Conservation (phyloP, 179 eudicot genomes). For the Spinacia oleracea region DNA sequence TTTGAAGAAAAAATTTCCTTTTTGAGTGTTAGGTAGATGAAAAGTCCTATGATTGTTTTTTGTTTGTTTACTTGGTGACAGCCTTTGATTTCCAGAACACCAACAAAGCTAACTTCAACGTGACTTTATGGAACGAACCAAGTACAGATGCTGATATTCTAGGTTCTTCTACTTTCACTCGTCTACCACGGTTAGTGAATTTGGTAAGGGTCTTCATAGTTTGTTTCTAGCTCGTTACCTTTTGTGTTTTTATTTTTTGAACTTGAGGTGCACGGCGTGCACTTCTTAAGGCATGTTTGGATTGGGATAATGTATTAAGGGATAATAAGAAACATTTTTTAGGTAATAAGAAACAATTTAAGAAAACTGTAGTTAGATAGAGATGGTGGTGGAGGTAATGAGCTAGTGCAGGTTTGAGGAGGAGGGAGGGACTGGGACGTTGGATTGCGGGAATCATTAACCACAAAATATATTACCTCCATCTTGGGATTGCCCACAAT, state of each 20-base stretch:
- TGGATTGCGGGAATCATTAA: too few relatives aligned
- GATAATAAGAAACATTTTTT: too few relatives aligned
- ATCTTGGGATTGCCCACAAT: too few relatives aligned
- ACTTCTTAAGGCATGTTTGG: too few relatives aligned
- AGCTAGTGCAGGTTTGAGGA: too few relatives aligned
- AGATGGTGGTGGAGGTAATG: too few relatives aligned
- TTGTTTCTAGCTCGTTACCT: neutral
- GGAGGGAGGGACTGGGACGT: too few relatives aligned
- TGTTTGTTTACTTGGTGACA: constrained; percentile 32
- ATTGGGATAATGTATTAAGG: too few relatives aligned
- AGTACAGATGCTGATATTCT: constrained; percentile 41
- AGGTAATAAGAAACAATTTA: too few relatives aligned
- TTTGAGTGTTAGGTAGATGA: neutral
- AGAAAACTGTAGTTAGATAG: too few relatives aligned
- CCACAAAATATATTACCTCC: too few relatives aligned
- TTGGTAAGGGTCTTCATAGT: constrained; percentile 43
- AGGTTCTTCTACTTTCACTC: constrained; percentile 30
- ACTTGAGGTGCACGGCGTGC: neutral
- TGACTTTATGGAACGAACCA: constrained; percentile 63
- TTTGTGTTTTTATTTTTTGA: neutral
- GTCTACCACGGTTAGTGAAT: constrained; percentile 72
- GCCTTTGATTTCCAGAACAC: constrained; percentile 67
- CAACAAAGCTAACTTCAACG: constrained; percentile 48
- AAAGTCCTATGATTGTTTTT: neutral
- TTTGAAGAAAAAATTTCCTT: too few relatives aligned